Base-by-base conservation (phyloP, 1,284 basidiomycete genomes). In the Kwoniella shivajii region DNA sequence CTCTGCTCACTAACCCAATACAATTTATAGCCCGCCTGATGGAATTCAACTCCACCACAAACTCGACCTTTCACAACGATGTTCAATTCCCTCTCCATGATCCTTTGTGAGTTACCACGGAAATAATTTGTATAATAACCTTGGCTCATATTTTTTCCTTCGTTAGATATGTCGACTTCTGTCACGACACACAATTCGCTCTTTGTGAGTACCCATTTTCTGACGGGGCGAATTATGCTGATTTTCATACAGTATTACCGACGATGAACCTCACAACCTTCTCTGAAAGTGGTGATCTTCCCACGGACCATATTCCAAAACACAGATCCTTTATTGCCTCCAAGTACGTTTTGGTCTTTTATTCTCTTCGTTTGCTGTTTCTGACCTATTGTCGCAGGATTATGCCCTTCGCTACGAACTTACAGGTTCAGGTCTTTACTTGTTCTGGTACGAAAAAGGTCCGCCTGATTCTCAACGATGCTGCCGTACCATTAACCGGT, bases 231-330 rank as follows among this genome's bases (percentile, higher is more conserved):
- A 11, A 7, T n/a, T 20, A 34, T 7, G 11, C 61, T 67, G 37
- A 68, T 52, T 31, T 9, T 24, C 36, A 24, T 3, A 26, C 56
- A 85, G 84, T 85, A 20, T 69, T 83, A 11, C 81, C 82, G 2
- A 81, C 85, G 0, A 75, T 87, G 72, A 86, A 87, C 72, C 81
- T 88, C 56, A 85, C 88, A 4, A 83, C 79, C 18, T 87, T 92
- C 54, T 85, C 88, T 6, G 80, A 80, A 22, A 74, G 76, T 30
- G 90, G 89, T 0, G 85, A 88, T 0, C 80, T 90, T 1, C 89
- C 90, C 0, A 81, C 83, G 9, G 85, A 85, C 54, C 87, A 87
- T 69, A 90, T 92, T 30, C 84, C 84, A 0, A 74, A 79, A 41
- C 73, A 84, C 53, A 81, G 82, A 60, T 71, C 74, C 0, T 78